phyloP scores from a whole-genome alignment of 345 rosid genomes.

The Orychophragmus violaceus region DNA sequence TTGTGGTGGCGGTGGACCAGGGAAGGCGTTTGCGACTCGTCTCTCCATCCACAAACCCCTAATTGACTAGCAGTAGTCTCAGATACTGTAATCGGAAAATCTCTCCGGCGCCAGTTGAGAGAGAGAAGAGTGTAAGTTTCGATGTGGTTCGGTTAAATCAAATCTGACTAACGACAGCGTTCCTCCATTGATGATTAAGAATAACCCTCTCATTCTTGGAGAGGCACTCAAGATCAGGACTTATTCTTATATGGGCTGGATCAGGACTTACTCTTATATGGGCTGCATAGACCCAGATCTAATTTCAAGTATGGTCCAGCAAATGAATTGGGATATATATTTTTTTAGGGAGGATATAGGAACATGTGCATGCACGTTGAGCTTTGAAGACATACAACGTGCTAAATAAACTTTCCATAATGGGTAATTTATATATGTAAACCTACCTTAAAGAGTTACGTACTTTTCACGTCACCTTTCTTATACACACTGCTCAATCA shows the following conservation, averaged over 20 bases:
- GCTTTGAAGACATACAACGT: constrained; percentile 20
- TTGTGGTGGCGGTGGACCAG: constrained; percentile 11
- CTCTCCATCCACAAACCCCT: constrained; percentile 16
- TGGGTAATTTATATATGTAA: not conserved
- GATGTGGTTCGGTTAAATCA: constrained; percentile 1
- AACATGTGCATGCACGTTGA: constrained; percentile 32
- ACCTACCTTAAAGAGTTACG: no score
- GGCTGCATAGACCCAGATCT: no score
- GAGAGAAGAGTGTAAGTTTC: not conserved
- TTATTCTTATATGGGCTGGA: no score
- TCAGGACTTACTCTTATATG: no score
- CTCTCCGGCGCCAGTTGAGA: constrained; percentile 17
- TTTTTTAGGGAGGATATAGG: constrained; percentile 9
- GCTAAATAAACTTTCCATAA: constrained; percentile 24
- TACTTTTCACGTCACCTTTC: constrained; percentile 28
- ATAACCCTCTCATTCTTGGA: no score
- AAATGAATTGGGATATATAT: no score
- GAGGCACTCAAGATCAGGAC: no score
- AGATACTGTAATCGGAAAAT: not conserved
- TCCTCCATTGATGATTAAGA: not conserved
- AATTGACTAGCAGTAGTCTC: not conserved
- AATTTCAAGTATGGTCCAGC: no score
- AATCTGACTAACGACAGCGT: not conserved
- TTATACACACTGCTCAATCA: constrained; percentile 1
- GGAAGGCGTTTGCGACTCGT: constrained; percentile 11